A percentile compares a stretch with the other conserved stretches of the same genome.
Evolutionary conservation across 1,139 yeast species (phyloP).

Genomic region (Geotrichum aggregatum): DNA sequence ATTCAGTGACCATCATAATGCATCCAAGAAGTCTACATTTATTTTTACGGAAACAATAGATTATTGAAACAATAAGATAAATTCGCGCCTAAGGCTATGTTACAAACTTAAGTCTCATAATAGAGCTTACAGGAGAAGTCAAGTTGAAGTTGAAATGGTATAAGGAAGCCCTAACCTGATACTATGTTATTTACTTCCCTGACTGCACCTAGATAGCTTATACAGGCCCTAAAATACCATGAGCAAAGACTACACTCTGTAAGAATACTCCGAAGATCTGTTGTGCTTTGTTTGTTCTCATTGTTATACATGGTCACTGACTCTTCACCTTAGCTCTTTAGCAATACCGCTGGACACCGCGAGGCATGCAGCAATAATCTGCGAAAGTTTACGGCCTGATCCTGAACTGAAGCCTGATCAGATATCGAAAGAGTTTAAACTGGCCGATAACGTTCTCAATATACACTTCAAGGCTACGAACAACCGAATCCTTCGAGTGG

Average conservation of each 20-base stretch:
- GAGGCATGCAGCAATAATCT: conserved; percentile 62
- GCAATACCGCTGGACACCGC: conserved; percentile 58
- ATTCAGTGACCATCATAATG: no score
- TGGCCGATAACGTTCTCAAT: conserved; percentile 35
- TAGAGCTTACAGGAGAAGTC: no score
- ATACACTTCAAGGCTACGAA: conserved; percentile 53
- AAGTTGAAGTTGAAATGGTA: no score
- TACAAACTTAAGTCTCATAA: no score
- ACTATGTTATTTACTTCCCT: no score
- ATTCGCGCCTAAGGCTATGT: no score
- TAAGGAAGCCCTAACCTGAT: no score
- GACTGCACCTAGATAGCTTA: no score
- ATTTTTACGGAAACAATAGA: no score
- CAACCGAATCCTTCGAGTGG: conserved; percentile 64
- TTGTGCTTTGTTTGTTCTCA: neutral
- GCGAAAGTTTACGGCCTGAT: conserved; percentile 61
- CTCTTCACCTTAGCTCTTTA: neutral
- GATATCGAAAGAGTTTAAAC: conserved; percentile 28
- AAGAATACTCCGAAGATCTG: neutral
- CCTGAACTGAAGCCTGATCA: conserved; percentile 64
- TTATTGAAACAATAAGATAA: no score
- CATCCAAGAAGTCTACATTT: no score
- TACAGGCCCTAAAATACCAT: no score
- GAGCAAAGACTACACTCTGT: conserved; percentile 1
- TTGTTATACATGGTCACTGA: neutral